Evolutionary conservation across 2,329 filamentous ascomycete genomes (phyloP).

Genomic region (Aspergillus aculeatus): DNA sequence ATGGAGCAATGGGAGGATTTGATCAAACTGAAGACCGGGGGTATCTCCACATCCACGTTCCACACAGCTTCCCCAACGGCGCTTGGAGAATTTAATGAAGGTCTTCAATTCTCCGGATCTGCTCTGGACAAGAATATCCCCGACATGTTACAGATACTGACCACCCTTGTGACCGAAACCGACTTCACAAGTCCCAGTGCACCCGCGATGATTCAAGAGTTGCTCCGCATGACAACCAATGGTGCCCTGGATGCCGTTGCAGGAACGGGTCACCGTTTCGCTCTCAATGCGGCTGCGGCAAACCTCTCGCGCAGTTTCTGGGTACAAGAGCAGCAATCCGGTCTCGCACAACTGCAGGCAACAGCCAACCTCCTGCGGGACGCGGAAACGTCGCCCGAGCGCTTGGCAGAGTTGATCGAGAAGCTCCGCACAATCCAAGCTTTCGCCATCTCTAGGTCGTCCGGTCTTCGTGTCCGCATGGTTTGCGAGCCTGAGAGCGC

Average conservation of each 20-base stretch:
- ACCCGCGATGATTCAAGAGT: constrained; percentile 76
- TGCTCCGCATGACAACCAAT: constrained; percentile 82
- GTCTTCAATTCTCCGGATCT: constrained; percentile 79
- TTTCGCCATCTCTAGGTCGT: constrained; percentile 68
- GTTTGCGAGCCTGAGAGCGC: constrained; percentile 80
- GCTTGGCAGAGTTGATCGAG: constrained; percentile 70
- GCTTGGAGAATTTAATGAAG: constrained; percentile 70
- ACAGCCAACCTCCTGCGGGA: constrained; percentile 70
- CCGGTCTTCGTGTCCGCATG: constrained; percentile 72
- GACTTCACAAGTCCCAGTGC: constrained; percentile 84
- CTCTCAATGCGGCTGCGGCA: constrained; percentile 78
- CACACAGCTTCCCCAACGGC: constrained; percentile 74
- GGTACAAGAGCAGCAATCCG: constrained; percentile 79
- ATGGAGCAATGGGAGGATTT: constrained; percentile 96
- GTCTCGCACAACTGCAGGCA: constrained; percentile 85
- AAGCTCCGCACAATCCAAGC: constrained; percentile 85
- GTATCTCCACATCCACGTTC: constrained; percentile 81
- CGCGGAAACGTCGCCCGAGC: constrained; percentile 66
- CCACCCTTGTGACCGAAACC: constrained; percentile 77
- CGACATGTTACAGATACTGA: constrained; percentile 83
- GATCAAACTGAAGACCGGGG: constrained; percentile 95
- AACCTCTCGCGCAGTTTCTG: constrained; percentile 70
- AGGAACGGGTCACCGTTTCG: constrained; percentile 83
- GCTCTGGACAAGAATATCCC: constrained; percentile 87
- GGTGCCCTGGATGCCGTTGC: constrained; percentile 91